Base-by-base conservation (phyloP, 192 early-diverging fungal genomes). In the Phlyctochytrium planicorne region DNA sequence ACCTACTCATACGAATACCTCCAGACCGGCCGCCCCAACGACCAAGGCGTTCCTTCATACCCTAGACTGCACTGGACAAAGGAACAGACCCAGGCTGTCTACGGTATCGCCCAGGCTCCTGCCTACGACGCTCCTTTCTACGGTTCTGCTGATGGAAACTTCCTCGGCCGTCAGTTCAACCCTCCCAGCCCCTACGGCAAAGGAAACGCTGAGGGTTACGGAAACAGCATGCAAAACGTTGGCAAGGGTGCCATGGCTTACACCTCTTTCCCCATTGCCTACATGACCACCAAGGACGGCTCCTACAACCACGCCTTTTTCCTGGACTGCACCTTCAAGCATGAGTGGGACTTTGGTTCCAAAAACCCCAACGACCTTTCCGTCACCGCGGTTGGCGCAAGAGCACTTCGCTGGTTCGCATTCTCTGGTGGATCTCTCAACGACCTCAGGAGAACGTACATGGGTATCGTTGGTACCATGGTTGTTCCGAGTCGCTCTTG, bases 111-210 rank as follows among this genome's bases (percentile, higher is more conserved):
- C 16, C 36, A 52, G 16, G 66, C 35, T 17, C 60, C 60, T 59
- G 52, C 66, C 32, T 36, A 55, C 17, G 66, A 68, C 60, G 37
- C 34, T 29, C 2, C 66, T 27, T n/a, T n/a, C n/a, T 68, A 60
- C 59, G 66, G 66, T 4, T 68, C 66, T 6, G 34, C 66, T 10
- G 50, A 68, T 34, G 66, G 66, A 30, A 68, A 68, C 36, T 68
- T n/a, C 37, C n/a, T 35, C 6, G 66, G 66, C 57, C 56, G 60
- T 34, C 30, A 35, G 59, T 24, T 63, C 66, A 34, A 52, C 37
- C 66, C 47, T 3, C 31, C 60, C 23, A 23, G 34, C 4, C 52
- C 34, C 30, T 30, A 35, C 12, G 37, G 35, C 14, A 31, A 33
- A 31, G 53, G 53, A 33, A 68, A 62, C 60, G 27, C 23, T 2